Conservation (phyloP, 208 protist genomes). For the Porcisia deanei region DNA sequence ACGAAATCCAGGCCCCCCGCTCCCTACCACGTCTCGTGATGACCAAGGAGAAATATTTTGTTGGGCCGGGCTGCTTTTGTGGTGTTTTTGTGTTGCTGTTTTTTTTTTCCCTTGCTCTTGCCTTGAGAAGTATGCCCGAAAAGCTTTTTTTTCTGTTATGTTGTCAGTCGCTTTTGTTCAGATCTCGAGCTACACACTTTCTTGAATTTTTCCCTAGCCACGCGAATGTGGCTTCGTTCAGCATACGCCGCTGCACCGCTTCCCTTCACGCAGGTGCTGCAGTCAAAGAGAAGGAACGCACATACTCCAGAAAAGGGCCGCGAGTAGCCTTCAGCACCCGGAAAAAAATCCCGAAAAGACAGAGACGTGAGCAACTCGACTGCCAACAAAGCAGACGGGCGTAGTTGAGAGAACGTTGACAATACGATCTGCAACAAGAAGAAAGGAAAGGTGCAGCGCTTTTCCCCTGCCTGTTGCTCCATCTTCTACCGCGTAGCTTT, state of each 20-base stretch:
- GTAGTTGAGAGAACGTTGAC: background rate
- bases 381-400: background rate
- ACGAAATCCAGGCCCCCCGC: background rate
- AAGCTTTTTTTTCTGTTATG: background rate
- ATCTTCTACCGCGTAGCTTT: background rate
- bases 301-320: background rate
- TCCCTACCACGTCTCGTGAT: background rate
- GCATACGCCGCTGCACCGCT: background rate
- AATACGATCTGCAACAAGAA: background rate
- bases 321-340: background rate
- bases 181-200: background rate
- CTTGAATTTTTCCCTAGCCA: too few species aligned
- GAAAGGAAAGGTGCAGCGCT: background rate
- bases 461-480: background rate
- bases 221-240: background rate
- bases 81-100: background rate
- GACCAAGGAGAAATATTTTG: background rate
- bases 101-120: background rate
- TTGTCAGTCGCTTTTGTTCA: background rate
- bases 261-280: background rate
- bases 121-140: background rate
- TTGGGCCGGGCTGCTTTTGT: background rate
- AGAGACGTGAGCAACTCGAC: background rate
- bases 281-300: background rate
- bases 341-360: background rate